Evolutionary conservation across 2,329 filamentous ascomycete species (phyloP), one percentile per base, ranked within the genome.

Genomic region (Botrytis paeoniae): DNA sequence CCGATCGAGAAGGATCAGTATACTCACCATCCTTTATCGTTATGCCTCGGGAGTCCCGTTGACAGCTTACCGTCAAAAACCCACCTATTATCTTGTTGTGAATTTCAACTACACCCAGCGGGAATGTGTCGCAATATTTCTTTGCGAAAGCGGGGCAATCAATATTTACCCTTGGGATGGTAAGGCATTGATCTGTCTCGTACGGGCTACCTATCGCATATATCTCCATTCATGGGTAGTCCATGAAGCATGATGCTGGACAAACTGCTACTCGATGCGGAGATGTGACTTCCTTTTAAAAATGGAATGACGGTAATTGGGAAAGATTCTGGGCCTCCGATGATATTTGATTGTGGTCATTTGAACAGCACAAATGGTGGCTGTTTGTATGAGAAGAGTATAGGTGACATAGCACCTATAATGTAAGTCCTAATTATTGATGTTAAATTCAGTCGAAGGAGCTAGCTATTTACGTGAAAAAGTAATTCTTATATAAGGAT

Each of bases 1-100:
- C 10, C 62, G 51, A 61, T 69, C 18, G 29, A 61, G 29, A 69
- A 60, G 62, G 70, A 69, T 48, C 51, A 69, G 45, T 68, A 68
- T 59, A 43, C 62, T 59, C 29, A 43, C 41, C 18, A 37, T 68
- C 22, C 22, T 29, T 41, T 61, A 16, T 48, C 16, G 14, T 16
- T 60, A 32, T 59, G 22, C 25, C n/a, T 37, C 62, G 70, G 48
- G 65, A 59, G 45, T 66, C 22, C 61, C 48, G 62, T 72, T 72
- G n/a, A 35, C 41, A 72, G 48, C 54, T 68, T 68, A 72, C 51
- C 22, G 51, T 72, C 18, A 60, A 62, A 37, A 32, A 18, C 12
- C 22, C 39, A 39, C 10, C n/a, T 69, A 25, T 16, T 54, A 18
- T 71, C 37, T 37, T n/a, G 8, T n/a, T 16, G n/a, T 43, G 57